A percentile compares a stretch with the other conserved stretches of the same genome.
Conservation (phyloP, 2,329 filamentous ascomycete species). For the Aspergillus quadrilineatus region DNA sequence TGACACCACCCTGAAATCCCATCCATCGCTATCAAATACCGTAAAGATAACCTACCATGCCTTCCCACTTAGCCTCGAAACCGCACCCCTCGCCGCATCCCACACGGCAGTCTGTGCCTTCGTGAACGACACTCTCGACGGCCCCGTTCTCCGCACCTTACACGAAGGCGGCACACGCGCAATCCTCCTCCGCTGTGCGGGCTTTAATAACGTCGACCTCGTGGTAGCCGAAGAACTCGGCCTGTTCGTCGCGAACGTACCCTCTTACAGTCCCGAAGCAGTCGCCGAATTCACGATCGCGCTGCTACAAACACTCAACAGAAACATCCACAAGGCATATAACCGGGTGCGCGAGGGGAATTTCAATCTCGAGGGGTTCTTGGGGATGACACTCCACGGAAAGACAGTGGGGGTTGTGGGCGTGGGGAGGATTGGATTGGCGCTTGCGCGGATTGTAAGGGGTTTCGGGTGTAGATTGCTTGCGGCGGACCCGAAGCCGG, state of each 20-base stretch:
- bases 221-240: slow-evolving; percentile 53
- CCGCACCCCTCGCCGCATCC: slow-evolving; percentile 54
- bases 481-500: slow-evolving; percentile 55
- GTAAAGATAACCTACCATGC: slow-evolving; percentile 57
- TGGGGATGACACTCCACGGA: slow-evolving; percentile 60
- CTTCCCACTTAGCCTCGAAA: slow-evolving; percentile 57
- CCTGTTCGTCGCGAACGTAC: slow-evolving; percentile 65
- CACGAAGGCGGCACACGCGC: slow-evolving; percentile 53
- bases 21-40: slow-evolving; percentile 25
- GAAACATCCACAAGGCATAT: slow-evolving; percentile 66
- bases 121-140: slow-evolving; percentile 62
- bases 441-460: slow-evolving; percentile 60
- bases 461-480: slow-evolving; percentile 66
- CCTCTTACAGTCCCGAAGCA: slow-evolving; percentile 67
- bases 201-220: slow-evolving; percentile 68
- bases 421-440: slow-evolving; percentile 64
- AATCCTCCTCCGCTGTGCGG: slow-evolving; percentile 66
- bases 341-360: slow-evolving; percentile 68
- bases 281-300: slow-evolving; percentile 70
- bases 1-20: slow-evolving; percentile 35
- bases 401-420: slow-evolving; percentile 68
- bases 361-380: slow-evolving; percentile 61
- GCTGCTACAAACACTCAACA: slow-evolving; percentile 65
- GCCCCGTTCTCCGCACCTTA: slow-evolving; percentile 53
- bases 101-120: slow-evolving; percentile 65